Evolutionary conservation across 2,329 filamentous ascomycete species (phyloP).

Genomic region (Ophiosphaerella korrae): DNA sequence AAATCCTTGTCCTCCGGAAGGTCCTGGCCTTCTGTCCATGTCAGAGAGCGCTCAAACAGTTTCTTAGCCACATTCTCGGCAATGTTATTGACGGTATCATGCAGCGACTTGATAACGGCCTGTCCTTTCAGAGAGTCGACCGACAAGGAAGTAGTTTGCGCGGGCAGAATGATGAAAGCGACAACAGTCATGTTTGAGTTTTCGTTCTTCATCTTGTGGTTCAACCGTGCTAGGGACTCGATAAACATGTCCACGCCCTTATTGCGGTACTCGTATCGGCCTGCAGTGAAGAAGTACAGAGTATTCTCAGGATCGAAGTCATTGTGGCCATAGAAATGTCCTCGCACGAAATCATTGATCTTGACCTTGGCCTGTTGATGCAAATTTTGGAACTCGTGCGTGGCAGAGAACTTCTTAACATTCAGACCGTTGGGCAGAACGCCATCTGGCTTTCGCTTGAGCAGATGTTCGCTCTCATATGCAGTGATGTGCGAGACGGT

Average conservation of each 20-base stretch:
- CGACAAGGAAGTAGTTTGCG: conserved; percentile 91
- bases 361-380: conserved; percentile 97
- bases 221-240: conserved; percentile 90
- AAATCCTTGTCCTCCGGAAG: conserved; percentile 97
- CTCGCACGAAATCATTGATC: conserved; percentile 96
- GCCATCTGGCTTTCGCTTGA: conserved; percentile 97
- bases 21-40: conserved; percentile 93
- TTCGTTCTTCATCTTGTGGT: conserved; percentile 83
- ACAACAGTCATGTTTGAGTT: conserved; percentile 94
- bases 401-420: conserved; percentile 96
- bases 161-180: conserved; percentile 98
- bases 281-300: conserved; percentile 95
- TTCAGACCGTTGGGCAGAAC: conserved; percentile 96
- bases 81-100: conserved; percentile 91
- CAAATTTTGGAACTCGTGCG: conserved; percentile 98
- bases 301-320: conserved; percentile 97
- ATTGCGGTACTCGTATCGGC: conserved; percentile 96
- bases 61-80: conserved; percentile 90
- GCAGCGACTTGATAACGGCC: conserved; percentile 93
- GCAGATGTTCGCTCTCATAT: conserved; percentile 94
- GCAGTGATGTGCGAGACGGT: conserved; percentile 98
- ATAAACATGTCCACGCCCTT: conserved; percentile 99
- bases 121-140: conserved; percentile 96
- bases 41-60: conserved; percentile 90
- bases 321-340: conserved; percentile 98